Conservation (phyloP, 441 rosid genomes). For the Erodium moschatum region DNA sequence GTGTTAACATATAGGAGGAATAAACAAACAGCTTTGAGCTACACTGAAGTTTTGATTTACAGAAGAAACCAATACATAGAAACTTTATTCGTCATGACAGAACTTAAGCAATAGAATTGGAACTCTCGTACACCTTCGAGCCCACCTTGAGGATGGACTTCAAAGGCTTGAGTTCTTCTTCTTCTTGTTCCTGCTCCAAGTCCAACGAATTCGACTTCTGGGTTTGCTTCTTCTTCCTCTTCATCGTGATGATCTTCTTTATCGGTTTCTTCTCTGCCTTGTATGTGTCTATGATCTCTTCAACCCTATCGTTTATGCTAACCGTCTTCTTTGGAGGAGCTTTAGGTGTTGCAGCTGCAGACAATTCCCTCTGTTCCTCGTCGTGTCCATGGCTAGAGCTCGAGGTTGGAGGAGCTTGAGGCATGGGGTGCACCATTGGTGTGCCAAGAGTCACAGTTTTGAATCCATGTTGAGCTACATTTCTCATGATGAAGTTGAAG, state of each 20-base stretch:
- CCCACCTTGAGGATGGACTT: constrained; percentile 3
- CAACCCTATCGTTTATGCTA: constrained; percentile 6
- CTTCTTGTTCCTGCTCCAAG: neutral
- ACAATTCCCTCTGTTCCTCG: too few species aligned
- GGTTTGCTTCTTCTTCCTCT: neutral
- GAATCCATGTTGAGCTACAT: neutral
- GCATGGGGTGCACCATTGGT: neutral
- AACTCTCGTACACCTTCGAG: neutral
- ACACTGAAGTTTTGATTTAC: neutral
- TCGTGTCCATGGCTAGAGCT: neutral
- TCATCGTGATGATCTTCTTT: neutral
- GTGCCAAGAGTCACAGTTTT: neutral
- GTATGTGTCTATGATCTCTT: constrained; percentile 4
- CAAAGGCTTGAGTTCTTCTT: neutral
- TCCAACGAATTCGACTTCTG: constrained; percentile 6
- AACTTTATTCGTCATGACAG: too few species aligned
- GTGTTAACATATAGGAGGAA: neutral
- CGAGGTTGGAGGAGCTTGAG: neutral
- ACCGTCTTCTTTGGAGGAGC: constrained; percentile 2
- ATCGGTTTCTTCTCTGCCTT: neutral
- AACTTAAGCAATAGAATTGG: neutral
- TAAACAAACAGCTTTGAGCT: neutral
- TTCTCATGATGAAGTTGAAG: neutral
- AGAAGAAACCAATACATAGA: too few species aligned
- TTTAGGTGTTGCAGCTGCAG: too few species aligned